These are phyloP conservation scores for Camellia sinensis DNA, from an alignment of 148 eudicot genomes.

Conservation along the genomic window DNA sequence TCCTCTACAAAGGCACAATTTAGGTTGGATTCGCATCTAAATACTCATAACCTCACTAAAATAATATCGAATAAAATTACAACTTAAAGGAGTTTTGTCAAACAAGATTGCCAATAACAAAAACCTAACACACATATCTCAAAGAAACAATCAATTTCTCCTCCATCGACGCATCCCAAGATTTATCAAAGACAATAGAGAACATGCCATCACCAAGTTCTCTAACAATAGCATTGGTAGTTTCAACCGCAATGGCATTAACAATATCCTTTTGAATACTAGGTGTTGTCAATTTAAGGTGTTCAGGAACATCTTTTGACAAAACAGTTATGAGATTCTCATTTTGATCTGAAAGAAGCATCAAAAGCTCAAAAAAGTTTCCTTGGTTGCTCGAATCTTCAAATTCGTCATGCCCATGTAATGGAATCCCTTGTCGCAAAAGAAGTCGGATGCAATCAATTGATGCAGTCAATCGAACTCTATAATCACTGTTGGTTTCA, in stretches of 20 bases:
- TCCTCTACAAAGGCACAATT: too few species aligned
- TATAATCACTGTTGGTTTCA: background rate
- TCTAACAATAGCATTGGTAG: constrained; percentile 4
- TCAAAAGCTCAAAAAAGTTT: constrained; percentile 1
- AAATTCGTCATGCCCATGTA: background rate
- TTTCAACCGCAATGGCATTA: constrained; percentile 7
- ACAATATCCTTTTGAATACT: background rate
- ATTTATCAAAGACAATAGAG: constrained; percentile 15
- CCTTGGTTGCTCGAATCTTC: background rate
- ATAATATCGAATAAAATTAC: too few species aligned
- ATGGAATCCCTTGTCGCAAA: constrained; percentile 6
- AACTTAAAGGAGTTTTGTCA: too few species aligned
- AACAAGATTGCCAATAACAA: too few species aligned
- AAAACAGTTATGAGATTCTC: background rate
- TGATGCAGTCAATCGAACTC: background rate
- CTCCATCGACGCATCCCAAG: constrained; percentile 1
- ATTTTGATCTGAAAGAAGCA: constrained; percentile 8
- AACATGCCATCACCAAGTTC: constrained; percentile 16
- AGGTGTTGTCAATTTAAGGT: background rate
- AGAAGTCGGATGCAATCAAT: constrained; percentile 13
- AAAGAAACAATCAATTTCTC: constrained; percentile 16
- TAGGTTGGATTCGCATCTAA: too few species aligned
- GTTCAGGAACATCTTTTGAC: constrained; percentile 3
- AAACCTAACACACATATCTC: background rate
- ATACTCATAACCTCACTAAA: too few species aligned